A percentile compares a stretch with the other conserved stretches of the same genome.
phyloP scores from a whole-genome alignment of 345 rosid genomes.

The Stellera chamaejasme region DNA sequence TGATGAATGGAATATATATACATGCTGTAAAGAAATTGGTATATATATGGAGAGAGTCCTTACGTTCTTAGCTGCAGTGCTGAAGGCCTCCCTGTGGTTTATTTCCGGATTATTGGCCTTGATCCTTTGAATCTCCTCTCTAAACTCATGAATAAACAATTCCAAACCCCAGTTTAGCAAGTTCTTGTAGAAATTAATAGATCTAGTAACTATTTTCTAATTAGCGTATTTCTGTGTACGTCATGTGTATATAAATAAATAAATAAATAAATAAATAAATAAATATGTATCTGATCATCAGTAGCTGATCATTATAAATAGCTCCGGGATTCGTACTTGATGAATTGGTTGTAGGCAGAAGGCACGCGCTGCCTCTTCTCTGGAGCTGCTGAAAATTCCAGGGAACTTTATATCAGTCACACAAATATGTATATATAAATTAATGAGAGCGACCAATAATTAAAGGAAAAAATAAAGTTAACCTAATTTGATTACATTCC shows the following conservation, averaged over 20 bases:
- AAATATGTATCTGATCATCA: background rate
- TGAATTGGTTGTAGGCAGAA: conserved; percentile 97
- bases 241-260: too few species aligned
- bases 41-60: conserved; percentile 8
- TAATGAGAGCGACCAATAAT: background rate
- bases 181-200: background rate
- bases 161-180: background rate
- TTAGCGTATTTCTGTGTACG: too few species aligned
- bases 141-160: conserved; percentile 7
- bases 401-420: background rate
- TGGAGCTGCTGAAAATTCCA: conserved; percentile 74
- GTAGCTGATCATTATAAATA: background rate
- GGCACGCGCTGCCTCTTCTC: conserved; percentile 99
- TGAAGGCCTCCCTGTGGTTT: conserved; percentile 97
- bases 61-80: conserved; percentile 97
- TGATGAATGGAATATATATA: too few species aligned
- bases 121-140: conserved; percentile 99
- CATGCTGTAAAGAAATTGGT: too few species aligned
- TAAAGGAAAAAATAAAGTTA: too few species aligned
- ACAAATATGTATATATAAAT: too few species aligned
- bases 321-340: conserved; percentile 44
- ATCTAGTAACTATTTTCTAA: background rate
- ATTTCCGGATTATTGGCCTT: conserved; percentile 94
- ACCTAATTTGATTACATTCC: too few species aligned
- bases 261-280: background rate